Evolutionary conservation across 2,329 filamentous ascomycete genomes (phyloP), one percentile per base, ranked within the genome.

Genomic region (Atkinsonella texensis): DNA sequence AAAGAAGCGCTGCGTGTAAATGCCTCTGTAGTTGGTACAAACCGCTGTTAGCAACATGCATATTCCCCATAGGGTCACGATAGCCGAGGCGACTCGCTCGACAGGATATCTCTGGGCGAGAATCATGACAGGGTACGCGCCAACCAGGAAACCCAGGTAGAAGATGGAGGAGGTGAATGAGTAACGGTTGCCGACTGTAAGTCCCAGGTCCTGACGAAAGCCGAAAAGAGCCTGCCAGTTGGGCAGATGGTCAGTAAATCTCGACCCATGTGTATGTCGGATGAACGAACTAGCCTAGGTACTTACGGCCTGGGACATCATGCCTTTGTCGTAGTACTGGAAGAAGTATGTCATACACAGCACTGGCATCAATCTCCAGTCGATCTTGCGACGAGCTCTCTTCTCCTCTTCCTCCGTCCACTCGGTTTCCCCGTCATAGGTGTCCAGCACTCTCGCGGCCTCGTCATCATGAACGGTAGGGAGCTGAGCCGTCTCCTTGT

Each of bases 71-170:
- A 52, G 45, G 3, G 31, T 39, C 23, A 40, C 60, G 9, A 60
- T 63, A 2, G 49, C 53, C 2, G 58, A 56, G 6, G 64, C 59
- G 13, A 66, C 60, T 52, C 60, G 60, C 35, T 58, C 60, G 57
- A 64, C 59, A 18, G 54, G 58, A 31, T 60, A 63, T 50, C 59
- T 59, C 53, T 66, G 64, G 8, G 60, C 60, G 1, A 65, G 52
- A 49, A 58, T 60, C 54, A 60, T 64, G 59, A 60, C 61, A 0
- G 64, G 64, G 33, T 65, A 66, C 11, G 72, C 69, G 7, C 68
- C 69, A 2, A 66, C 57, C 1, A 74, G 57, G 53, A 65, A 68
- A 49, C 63, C 74, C 28, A 78, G 68, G 54, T 77, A 78, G 61
- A 77, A 78, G 28, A 77, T 71, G 42, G 52, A 55, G 40, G 54